phyloP scores from a whole-genome alignment of 345 rosid species.

The Ceriops decandra region DNA sequence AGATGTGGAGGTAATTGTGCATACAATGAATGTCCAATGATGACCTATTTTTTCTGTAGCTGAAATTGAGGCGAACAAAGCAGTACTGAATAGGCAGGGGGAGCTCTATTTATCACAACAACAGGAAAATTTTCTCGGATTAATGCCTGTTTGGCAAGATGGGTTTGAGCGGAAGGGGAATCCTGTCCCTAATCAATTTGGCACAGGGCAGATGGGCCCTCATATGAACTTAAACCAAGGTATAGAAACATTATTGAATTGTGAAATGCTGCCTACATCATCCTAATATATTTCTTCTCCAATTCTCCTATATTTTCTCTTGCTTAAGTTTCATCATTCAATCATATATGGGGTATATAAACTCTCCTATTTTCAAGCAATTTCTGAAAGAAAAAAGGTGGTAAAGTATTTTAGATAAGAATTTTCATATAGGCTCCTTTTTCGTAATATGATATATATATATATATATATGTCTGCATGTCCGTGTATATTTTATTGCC shows the following conservation, averaged over 20 bases:
- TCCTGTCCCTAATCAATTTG: background rate
- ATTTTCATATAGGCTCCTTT: no score
- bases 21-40: background rate
- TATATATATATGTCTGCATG: no score
- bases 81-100: conserved; percentile 17
- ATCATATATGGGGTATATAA: no score
- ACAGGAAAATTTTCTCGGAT: background rate
- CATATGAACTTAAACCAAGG: background rate
- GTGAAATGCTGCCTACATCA: background rate
- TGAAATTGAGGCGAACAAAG: conserved; percentile 21
- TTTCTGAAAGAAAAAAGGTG: no score
- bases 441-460: no score
- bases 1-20: no score
- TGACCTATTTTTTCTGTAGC: conserved; percentile 11
- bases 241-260: conserved; percentile 6
- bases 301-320: no score
- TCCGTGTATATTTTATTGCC: no score
- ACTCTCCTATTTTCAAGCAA: no score
- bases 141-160: conserved; percentile 5
- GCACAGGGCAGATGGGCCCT: background rate
- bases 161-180: conserved; percentile 10
- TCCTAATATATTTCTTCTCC: no score
- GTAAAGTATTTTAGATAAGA: no score
- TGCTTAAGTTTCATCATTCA: no score
- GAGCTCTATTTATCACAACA: conserved; percentile 13